These are phyloP conservation scores for Mercurialis annua DNA, from an alignment of 345 rosid genomes.

Conservation along the genomic window DNA sequence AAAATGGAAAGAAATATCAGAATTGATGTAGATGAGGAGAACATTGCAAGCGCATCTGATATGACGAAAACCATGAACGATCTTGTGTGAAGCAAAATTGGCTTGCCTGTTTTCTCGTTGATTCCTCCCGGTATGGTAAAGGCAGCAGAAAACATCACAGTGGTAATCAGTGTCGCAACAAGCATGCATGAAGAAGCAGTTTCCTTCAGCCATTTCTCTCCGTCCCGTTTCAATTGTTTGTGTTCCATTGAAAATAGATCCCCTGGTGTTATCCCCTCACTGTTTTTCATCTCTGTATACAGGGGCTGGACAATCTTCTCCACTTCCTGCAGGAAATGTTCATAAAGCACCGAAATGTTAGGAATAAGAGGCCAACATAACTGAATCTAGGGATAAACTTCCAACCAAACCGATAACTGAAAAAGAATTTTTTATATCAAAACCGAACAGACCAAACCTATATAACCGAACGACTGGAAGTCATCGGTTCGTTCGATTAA, in stretches of 20 bases:
- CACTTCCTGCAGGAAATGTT: conserved; percentile 13
- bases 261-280: neutral
- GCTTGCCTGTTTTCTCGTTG: neutral
- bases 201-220: conserved; percentile 13
- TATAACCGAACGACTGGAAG: no score
- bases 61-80: conserved; percentile 11
- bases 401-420: no score
- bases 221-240: neutral
- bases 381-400: no score
- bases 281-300: neutral
- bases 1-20: conserved; percentile 14
- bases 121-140: conserved; percentile 7
- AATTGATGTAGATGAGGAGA: conserved; percentile 1
- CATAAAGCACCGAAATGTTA: neutral
- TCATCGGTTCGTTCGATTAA: no score
- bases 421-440: no score
- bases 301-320: conserved; percentile 5
- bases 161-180: conserved; percentile 18
- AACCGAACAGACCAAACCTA: no score
- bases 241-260: conserved; percentile 5
- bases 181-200: conserved; percentile 12
- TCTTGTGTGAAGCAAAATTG: neutral
- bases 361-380: neutral
- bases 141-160: conserved; percentile 4
- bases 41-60: conserved; percentile 8